A percentile compares a stretch with the other conserved stretches of the same genome.
These are phyloP conservation scores for Cordyceps farinosa DNA, from an alignment of 2,329 filamentous ascomycete species.

Conservation along the genomic window DNA sequence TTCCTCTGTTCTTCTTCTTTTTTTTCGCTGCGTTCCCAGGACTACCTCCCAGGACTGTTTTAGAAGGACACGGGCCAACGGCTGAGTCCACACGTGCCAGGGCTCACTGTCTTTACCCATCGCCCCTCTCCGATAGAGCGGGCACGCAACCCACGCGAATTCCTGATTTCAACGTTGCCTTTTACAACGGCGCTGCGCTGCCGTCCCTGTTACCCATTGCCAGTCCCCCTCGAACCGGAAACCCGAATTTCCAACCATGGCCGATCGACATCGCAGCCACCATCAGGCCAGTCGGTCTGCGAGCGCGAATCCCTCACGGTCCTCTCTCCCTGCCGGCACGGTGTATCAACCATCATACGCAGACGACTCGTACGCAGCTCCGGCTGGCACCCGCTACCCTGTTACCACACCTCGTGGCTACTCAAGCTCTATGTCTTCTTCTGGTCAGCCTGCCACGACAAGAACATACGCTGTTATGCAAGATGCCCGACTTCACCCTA, in stretches of 20 bases:
- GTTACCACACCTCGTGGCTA: conserved; percentile 33
- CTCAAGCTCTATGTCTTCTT: conserved; percentile 32
- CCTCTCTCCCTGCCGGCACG: conserved; percentile 50
- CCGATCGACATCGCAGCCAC: conserved; percentile 44
- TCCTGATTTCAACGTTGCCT: not conserved
- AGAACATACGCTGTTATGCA: conserved; percentile 56
- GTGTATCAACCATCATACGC: conserved; percentile 49
- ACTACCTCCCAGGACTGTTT: too few relatives aligned
- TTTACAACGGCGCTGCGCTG: not conserved
- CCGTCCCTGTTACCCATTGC: too few relatives aligned
- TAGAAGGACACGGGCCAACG: not conserved
- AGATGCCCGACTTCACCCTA: conserved; percentile 46
- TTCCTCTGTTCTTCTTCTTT: too few relatives aligned
- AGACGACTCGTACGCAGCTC: conserved; percentile 53
- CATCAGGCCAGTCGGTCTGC: conserved; percentile 42
- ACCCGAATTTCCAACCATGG: conserved; percentile 33
- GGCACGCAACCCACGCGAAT: not conserved
- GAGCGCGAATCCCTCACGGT: conserved; percentile 46
- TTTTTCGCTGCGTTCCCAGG: not conserved
- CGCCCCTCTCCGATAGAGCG: conserved; percentile 4
- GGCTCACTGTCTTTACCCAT: not conserved
- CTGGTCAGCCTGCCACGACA: conserved; percentile 41
- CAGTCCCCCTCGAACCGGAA: not conserved
- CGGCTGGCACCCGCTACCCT: conserved; percentile 36
- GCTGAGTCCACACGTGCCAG: not conserved